Evolutionary conservation across 129 eudicot genomes (phyloP), one percentile per base, ranked within the genome.

Genomic region (Flaveria ramosissima): DNA sequence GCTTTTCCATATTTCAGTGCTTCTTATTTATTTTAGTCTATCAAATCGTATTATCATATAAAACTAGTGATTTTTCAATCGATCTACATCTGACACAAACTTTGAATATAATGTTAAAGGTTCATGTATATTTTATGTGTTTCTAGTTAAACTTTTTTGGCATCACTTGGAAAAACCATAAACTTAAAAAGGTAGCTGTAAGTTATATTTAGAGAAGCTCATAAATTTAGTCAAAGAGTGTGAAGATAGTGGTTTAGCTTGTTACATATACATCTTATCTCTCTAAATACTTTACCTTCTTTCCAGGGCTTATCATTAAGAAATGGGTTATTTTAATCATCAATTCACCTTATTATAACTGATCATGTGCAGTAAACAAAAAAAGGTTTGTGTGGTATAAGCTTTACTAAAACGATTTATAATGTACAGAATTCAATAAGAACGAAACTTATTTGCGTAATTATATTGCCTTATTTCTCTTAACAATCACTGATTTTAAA

Each of bases 1-100:
- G 84, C 26, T 80, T 80, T 32, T 46, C 48, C 84, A 68, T 80
- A 68, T 74, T 46, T 75, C 83, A 24, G 68, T 80, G 75, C 80
- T 80, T 74, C 70, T 41, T 65, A 74, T 72, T 72, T 17, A 16
- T 51, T 71, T 43, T 62, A 14, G 60, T 26, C 51, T 48, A 47
- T 23, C 26, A 75, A 26, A 74, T 8, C 51, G 19, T 76, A 15
- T 19, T 74, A 43, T 59, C 57, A 74, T 57, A 73, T 64, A 64
- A 8, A 64, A 64, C 12, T 30, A 30, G 70, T 30, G 39, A 32
- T 48, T 10, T 59, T 61, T 65, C 39, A 36, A 32, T 65, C 53
- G 6, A 48, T 14, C 53, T 14, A 48, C n/a, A 14, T 48, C n/a
- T 48, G 14, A 48, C 53, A 48, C 14, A 48, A 48, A 48, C n/a